A percentile compares a stretch with the other conserved stretches of the same genome.
These are phyloP conservation scores for Paracorniculantispora psalliotae DNA, from an alignment of 2,329 filamentous ascomycete species.

Conservation along the genomic window DNA sequence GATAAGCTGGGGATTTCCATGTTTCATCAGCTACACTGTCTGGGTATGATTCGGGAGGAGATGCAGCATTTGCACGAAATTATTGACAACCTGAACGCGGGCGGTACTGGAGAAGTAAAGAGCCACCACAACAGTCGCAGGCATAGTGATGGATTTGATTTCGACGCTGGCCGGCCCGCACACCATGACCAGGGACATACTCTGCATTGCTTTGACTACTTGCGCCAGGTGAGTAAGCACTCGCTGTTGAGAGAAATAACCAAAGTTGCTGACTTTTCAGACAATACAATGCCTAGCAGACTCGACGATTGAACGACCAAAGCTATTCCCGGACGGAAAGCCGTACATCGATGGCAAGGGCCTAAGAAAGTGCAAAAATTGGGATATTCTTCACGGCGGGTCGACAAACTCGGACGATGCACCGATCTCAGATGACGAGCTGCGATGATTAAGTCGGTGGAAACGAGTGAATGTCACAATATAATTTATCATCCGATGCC, in stretches of 20 bases:
- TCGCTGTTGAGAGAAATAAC: no score
- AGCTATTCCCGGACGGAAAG: neutral
- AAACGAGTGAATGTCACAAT: no score
- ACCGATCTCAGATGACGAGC: neutral
- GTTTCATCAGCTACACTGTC: slow-evolving; percentile 5
- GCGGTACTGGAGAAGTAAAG: neutral
- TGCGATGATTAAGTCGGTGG: no score
- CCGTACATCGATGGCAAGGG: neutral
- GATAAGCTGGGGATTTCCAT: slow-evolving; percentile 5
- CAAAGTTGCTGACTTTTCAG: no score
- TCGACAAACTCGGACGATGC: neutral
- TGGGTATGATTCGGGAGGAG: slow-evolving; percentile 1
- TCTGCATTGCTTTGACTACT: slow-evolving; percentile 6
- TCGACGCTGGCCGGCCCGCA: neutral
- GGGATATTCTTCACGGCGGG: neutral
- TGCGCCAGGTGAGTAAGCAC: slow-evolving; percentile 2
- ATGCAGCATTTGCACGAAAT: neutral
- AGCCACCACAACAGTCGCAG: neutral
- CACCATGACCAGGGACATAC: neutral
- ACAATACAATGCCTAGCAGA: slow-evolving; percentile 1
- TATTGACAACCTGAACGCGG: neutral
- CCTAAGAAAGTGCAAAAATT: neutral
- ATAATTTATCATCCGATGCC: no score
- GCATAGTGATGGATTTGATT: neutral
- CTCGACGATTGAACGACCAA: neutral